phyloP scores from a whole-genome alignment of 2,329 filamentous ascomycete species.

The Raffaelea albimanens region DNA sequence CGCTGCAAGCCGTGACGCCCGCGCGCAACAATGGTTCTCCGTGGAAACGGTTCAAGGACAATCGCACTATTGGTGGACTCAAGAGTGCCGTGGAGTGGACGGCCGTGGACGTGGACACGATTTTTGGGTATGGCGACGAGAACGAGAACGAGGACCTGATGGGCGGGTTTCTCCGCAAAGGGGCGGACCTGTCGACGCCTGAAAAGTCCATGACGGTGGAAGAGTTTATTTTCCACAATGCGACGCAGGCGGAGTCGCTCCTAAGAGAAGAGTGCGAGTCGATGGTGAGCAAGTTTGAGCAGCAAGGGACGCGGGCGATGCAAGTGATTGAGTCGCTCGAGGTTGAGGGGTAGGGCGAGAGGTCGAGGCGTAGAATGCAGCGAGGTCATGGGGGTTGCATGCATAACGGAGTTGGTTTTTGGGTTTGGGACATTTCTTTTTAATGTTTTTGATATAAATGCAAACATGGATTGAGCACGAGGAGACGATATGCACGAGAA shows the following conservation, averaged over 20 bases:
- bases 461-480: no score
- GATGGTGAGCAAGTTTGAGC: slow-evolving; percentile 75
- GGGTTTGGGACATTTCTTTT: no score
- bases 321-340: slow-evolving; percentile 64
- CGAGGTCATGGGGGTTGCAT: no score
- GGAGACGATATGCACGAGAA: no score
- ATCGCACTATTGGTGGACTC: slow-evolving; percentile 40
- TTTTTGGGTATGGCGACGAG: slow-evolving; percentile 40
- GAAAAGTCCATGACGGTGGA: slow-evolving; percentile 91
- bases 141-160: slow-evolving; percentile 41
- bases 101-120: slow-evolving; percentile 63
- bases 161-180: slow-evolving; percentile 31
- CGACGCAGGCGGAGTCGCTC: slow-evolving; percentile 67
- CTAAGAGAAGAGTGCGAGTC: slow-evolving; percentile 74
- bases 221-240: slow-evolving; percentile 82
- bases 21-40: slow-evolving; percentile 42
- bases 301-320: slow-evolving; percentile 71
- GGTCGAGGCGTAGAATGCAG: no score
- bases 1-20: slow-evolving; percentile 30
- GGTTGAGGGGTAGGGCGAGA: slow-evolving; percentile 25
- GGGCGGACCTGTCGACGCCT: slow-evolving; percentile 55
- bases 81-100: slow-evolving; percentile 58
- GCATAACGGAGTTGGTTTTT: no score
- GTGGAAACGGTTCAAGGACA: slow-evolving; percentile 39
- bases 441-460: no score